A percentile compares a stretch with the other conserved stretches of the same genome.
Conservation (phyloP, 352 stramenopile genomes). For the Thalassiosira allenii region DNA sequence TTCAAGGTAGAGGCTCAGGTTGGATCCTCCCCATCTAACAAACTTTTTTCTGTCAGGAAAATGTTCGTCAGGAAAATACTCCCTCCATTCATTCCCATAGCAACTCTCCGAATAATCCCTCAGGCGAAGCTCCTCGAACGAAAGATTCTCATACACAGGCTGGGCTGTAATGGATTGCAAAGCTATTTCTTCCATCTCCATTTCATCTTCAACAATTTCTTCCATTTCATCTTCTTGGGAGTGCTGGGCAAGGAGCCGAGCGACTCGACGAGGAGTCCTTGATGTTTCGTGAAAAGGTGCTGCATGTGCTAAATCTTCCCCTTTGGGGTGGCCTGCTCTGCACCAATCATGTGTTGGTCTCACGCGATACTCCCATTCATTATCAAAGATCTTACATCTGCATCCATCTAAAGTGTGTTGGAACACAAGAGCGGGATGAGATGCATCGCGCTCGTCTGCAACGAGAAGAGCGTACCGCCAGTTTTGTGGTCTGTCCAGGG, state of each 20-base stretch:
- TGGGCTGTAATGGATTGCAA: not conserved
- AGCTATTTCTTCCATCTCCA: not conserved
- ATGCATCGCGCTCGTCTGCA: not conserved
- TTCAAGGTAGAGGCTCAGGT: slow-evolving; percentile 8
- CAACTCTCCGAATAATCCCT: not conserved
- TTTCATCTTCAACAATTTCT: not conserved
- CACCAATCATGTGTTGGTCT: not conserved
- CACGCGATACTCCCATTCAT: not conserved
- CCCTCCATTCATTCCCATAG: not conserved
- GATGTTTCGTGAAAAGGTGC: not conserved
- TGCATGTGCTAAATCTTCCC: not conserved
- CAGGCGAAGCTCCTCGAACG: not conserved
- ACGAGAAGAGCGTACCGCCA: not conserved
- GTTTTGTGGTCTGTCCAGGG: not conserved
- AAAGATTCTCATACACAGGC: not conserved
- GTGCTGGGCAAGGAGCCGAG: too few relatives aligned
- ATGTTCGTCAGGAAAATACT: not conserved
- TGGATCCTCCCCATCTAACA: slow-evolving; percentile 14
- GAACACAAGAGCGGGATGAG: not conserved
- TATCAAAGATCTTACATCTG: not conserved
- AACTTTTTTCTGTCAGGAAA: not conserved
- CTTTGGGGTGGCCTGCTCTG: not conserved
- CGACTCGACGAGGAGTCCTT: too few relatives aligned
- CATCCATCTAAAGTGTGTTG: not conserved
- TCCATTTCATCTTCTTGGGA: too few relatives aligned